Conservation (phyloP, 2,329 filamentous ascomycete genomes). For the Fusarium sp. region DNA sequence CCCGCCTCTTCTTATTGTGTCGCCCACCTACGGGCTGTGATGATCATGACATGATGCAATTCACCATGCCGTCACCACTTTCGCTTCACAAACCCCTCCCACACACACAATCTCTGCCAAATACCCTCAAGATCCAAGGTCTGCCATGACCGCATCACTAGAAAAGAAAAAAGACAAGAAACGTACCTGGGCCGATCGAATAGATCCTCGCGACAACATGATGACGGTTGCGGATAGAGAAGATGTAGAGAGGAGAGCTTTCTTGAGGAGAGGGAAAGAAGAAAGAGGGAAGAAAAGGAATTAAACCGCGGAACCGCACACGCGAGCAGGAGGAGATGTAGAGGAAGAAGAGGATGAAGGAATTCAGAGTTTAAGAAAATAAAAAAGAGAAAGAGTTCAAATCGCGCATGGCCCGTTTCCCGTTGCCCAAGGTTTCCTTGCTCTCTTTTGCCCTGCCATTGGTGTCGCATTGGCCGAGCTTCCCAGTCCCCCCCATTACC, state of each 20-base stretch:
- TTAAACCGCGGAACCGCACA: slow-evolving; percentile 23
- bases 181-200: slow-evolving; percentile 64
- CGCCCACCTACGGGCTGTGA: slow-evolving; percentile 15
- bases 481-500: slow-evolving; percentile 19
- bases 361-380: slow-evolving; percentile 25
- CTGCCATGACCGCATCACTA: slow-evolving; percentile 21
- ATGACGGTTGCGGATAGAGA: slow-evolving; percentile 41
- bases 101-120: background rate
- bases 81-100: background rate
- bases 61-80: slow-evolving; percentile 6
- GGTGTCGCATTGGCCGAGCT: slow-evolving; percentile 38
- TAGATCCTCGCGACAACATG: slow-evolving; percentile 67
- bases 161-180: slow-evolving; percentile 4
- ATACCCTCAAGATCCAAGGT: background rate
- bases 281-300: slow-evolving; percentile 9
- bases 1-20: background rate
- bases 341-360: slow-evolving; percentile 6
- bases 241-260: slow-evolving; percentile 33
- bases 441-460: slow-evolving; percentile 20
- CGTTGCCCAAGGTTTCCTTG: slow-evolving; percentile 29
- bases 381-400: slow-evolving; percentile 13
- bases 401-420: slow-evolving; percentile 15
- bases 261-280: slow-evolving; percentile 14
- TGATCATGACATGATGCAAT: slow-evolving; percentile 33
- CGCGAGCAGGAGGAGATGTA: slow-evolving; percentile 20